These are phyloP conservation scores for Clarireedia hainanense DNA, from an alignment of 2,329 filamentous ascomycete genomes.

Conservation along the genomic window DNA sequence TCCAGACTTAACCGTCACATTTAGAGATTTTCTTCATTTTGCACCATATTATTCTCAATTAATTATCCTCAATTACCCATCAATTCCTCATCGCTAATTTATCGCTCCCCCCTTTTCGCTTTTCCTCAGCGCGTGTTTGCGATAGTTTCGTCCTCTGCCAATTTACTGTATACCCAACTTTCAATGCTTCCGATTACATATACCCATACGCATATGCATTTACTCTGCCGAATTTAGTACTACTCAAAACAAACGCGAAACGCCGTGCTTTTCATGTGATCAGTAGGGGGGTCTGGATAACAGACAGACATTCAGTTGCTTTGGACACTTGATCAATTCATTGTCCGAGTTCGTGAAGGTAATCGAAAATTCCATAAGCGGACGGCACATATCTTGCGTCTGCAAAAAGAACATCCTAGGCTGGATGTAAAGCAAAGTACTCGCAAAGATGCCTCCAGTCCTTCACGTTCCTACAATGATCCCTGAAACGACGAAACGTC, in stretches of 20 bases:
- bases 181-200: too few species aligned
- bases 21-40: too few species aligned
- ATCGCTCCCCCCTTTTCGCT: neutral
- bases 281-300: too few species aligned
- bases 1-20: neutral
- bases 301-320: too few species aligned
- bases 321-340: too few species aligned
- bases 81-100: slow-evolving; percentile 1
- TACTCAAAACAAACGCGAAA: too few species aligned
- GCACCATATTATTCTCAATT: neutral
- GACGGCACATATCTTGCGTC: neutral
- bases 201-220: too few species aligned
- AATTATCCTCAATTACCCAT: slow-evolving; percentile 19
- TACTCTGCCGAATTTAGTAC: too few species aligned
- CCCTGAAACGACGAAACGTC: slow-evolving; percentile 16
- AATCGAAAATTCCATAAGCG: neutral
- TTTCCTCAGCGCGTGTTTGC: neutral
- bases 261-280: too few species aligned
- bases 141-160: neutral
- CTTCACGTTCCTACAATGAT: slow-evolving; percentile 10
- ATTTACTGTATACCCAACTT: too few species aligned
- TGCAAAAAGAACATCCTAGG: neutral
- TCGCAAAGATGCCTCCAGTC: slow-evolving; percentile 11
- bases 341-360: too few species aligned
- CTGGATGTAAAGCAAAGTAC: too few species aligned